Base-by-base conservation (phyloP, 2,329 filamentous ascomycete genomes). In the Paraphaeosphaeria sporulosa region DNA sequence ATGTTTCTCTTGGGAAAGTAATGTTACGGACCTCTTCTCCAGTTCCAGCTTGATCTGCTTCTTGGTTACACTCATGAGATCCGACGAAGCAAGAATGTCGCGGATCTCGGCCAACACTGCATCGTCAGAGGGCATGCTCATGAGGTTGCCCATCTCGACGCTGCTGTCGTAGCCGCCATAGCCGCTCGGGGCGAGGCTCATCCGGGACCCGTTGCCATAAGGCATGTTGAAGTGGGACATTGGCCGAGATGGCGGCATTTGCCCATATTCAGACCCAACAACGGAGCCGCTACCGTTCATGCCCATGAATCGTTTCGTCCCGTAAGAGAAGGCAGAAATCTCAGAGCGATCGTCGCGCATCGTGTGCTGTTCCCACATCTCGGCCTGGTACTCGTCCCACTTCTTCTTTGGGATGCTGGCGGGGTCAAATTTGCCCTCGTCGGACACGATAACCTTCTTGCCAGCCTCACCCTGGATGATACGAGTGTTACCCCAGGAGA, bases 401-500 rank as follows among this genome's bases (percentile, higher is more conserved):
- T 92, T 95, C 89, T 98, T 99, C 81, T 92, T 92, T 21, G 95
- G 95, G 68, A 99, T 98, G 40, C 89, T 92, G 49, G 86, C 84
- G 15, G 95, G 94, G 75, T 99, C 95, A 75, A 98, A 99, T 79
- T 97, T 97, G 83, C 95, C 95, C 81, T 99, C 95, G 77, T 99
- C 95, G 1, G 93, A 92, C 67, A 99, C 90, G 69, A 99, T 88
- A 63, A 98, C 83, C 84, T 97, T 94, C 77, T 93, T 90, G 65
- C 95, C 95, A 78, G 90, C 90, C 77, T 99, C 95, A 76, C 95
- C 95, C 8, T 92, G 95, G 65, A 99, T 93, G 59, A 99, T 88
- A 88, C 95, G 94, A 43, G 95, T 99, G 80, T 97, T 99, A 80
- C 95, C 95, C 95, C 95, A 99, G 71, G 91, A 92, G 87, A 99